phyloP scores from a whole-genome alignment of 768 basidiomycete species.

The Gymnopilus dilepis region DNA sequence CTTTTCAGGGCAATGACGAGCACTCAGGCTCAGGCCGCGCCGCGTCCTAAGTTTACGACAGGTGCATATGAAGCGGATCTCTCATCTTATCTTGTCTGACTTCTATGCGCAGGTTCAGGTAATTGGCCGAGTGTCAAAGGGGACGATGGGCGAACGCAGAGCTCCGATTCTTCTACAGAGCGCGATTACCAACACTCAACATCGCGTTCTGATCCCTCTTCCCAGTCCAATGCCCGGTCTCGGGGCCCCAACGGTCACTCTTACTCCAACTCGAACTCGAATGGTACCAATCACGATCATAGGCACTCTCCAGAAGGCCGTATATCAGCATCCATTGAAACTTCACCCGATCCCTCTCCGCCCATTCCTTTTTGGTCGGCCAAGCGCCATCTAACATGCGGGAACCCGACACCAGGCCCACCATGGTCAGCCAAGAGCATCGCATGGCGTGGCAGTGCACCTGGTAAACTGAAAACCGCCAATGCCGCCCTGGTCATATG shows the following conservation, averaged over 20 bases:
- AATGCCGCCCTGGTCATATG: slow-evolving; percentile 90
- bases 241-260: slow-evolving; percentile 26
- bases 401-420: slow-evolving; percentile 79
- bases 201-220: slow-evolving; percentile 56
- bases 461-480: slow-evolving; percentile 89
- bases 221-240: slow-evolving; percentile 37
- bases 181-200: slow-evolving; percentile 49
- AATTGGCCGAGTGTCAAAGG: slow-evolving; percentile 32
- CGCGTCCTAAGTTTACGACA: slow-evolving; percentile 19
- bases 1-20: not conserved
- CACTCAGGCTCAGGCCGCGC: slow-evolving; percentile 8
- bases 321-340: slow-evolving; percentile 51
- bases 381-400: slow-evolving; percentile 90
- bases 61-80: not conserved
- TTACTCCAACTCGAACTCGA: not conserved
- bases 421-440: slow-evolving; percentile 68
- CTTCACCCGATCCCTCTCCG: slow-evolving; percentile 54
- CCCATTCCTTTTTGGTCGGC: slow-evolving; percentile 84
- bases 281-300: slow-evolving; percentile 13
- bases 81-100: not conserved
- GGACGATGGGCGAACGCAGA: slow-evolving; percentile 28
- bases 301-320: slow-evolving; percentile 41
- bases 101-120: slow-evolving; percentile 34
- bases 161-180: slow-evolving; percentile 62
- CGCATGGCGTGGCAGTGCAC: slow-evolving; percentile 81